phyloP scores from a whole-genome alignment of 768 basidiomycete species.

The Xanthoconium purpureum region DNA sequence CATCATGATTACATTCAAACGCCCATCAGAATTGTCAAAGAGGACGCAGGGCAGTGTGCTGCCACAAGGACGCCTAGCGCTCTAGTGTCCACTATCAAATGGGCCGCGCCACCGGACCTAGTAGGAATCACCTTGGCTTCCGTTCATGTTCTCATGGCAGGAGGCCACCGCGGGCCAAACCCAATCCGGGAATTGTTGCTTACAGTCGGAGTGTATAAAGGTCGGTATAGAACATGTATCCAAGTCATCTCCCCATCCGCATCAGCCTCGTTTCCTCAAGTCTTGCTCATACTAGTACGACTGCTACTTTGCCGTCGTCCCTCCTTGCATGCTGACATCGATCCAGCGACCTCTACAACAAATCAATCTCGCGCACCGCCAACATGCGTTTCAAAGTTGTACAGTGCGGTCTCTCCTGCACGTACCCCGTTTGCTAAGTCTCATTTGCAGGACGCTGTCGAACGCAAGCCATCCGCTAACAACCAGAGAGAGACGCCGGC shows the following conservation, averaged over 20 bases:
- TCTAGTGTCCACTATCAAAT: no score
- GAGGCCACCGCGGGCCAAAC: neutral
- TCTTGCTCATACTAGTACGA: neutral
- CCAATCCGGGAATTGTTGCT: neutral
- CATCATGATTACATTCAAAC: neutral
- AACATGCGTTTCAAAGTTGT: conserved; percentile 6
- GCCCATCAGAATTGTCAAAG: no score
- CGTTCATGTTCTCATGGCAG: neutral
- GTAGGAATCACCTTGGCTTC: neutral
- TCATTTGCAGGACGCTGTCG: neutral
- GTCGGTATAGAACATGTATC: neutral
- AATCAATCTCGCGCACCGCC: neutral
- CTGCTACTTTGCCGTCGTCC: neutral
- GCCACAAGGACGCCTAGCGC: neutral
- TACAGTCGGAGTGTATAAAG: conserved; percentile 8
- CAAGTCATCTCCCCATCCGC: neutral
- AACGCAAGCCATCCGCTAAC: neutral
- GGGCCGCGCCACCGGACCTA: no score
- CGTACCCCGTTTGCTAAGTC: neutral
- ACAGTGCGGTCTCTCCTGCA: neutral
- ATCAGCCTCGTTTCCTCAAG: neutral
- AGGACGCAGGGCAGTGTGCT: neutral
- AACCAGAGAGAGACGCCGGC: neutral
- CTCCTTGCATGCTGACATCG: neutral
- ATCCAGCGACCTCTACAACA: neutral